Base-by-base conservation (phyloP, 2,329 filamentous ascomycete species). In the Fusarium sp. region DNA sequence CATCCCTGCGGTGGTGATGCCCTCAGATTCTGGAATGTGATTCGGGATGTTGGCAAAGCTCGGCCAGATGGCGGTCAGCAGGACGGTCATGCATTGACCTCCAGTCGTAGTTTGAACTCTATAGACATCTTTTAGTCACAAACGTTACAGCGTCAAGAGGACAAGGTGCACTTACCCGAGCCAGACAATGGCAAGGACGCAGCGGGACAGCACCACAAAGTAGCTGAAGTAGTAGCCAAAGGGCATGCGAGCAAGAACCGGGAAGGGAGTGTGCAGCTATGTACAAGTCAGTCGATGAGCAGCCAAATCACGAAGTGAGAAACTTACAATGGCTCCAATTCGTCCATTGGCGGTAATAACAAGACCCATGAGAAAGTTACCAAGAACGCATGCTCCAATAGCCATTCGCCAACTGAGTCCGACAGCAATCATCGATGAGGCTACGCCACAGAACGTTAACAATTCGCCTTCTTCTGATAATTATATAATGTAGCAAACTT, bases 21-120 rank as follows among this genome's bases (percentile, higher is more conserved):
- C 51, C 6, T 54, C 7, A 23, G 32, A 39, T 54, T 48, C 43
- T 3, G 51, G 51, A 30, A 56, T 51, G 20, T 56, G 45, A 22
- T 56, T 56, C 17, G 35, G 45, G 20, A 56, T 56, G 35, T 56
- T 41, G 53, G 53, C 53, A 25, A 56, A 56, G 45, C 53, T 56
- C 45, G 53, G 53, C 53, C 53, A 56, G 27, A 56, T 56, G 13
- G 53, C 53, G 4, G 53, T 56, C 17, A 56, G 20, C 15, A 56
- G 45, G 41, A 56, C 53, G 17, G 53, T 56, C 53, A 56, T 56
- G n/a, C 53, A 56, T 56, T 56, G 53, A 33, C 53, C 53, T 51
- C 53, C 53, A 41, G 53, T 56, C 10, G 53, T 56, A 25, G 53
- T 56, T 43, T 56, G 53, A 25, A 56, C 53, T 33, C 53, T 56